These are phyloP conservation scores for Penicillium subrubescens DNA, from an alignment of 495 filamentous ascomycete species.

Conservation along the genomic window DNA sequence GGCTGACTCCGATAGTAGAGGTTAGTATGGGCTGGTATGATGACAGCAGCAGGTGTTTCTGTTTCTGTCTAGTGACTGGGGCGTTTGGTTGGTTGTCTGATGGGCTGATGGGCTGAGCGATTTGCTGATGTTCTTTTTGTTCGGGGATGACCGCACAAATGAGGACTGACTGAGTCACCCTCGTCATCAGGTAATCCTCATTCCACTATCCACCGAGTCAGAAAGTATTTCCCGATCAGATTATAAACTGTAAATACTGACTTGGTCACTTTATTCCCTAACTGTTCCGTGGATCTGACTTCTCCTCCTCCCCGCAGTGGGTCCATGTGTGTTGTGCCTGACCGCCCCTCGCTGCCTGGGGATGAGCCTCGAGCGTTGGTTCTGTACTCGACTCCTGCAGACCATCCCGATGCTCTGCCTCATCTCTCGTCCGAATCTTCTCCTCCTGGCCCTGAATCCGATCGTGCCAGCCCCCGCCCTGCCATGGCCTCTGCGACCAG, in stretches of 20 bases:
- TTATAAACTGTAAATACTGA: neutral
- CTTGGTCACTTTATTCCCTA: neutral
- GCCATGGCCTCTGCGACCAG: slow-evolving; percentile 38
- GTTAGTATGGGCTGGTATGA: neutral
- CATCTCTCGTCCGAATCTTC: neutral
- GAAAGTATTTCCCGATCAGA: neutral
- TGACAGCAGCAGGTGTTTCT: neutral
- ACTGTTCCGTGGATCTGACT: slow-evolving; percentile 1
- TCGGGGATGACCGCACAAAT: neutral
- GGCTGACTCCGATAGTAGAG: neutral
- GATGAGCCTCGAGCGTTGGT: slow-evolving; percentile 9
- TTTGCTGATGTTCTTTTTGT: neutral
- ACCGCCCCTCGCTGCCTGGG: slow-evolving; percentile 37
- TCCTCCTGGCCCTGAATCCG: slow-evolving; percentile 21
- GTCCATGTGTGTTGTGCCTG: slow-evolving; percentile 41
- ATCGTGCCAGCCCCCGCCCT: slow-evolving; percentile 21
- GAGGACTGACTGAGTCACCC: neutral
- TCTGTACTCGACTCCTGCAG: slow-evolving; percentile 10
- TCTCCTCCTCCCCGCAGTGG: slow-evolving; percentile 39
- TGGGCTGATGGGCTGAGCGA: neutral
- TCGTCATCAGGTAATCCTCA: neutral
- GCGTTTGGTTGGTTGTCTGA: neutral
- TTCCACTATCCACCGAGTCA: neutral
- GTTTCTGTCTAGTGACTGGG: neutral
- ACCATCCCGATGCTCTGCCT: slow-evolving; percentile 19